Conservation (phyloP, 2,329 filamentous ascomycete species). For the Alternaria incomplexa region DNA sequence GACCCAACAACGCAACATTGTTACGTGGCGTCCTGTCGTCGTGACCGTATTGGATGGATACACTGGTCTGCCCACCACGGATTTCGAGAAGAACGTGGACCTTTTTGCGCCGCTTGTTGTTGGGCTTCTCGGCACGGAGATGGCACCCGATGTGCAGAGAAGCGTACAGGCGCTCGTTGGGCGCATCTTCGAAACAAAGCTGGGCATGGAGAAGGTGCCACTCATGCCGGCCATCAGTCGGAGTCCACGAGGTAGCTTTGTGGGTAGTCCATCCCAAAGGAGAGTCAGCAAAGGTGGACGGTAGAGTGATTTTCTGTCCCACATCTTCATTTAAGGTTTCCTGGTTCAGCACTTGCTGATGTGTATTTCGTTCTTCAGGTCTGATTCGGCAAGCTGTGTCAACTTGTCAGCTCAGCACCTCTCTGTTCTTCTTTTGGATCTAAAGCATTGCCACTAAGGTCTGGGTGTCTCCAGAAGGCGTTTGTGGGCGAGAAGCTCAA, state of each 20-base stretch:
- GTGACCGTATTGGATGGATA: constrained; percentile 96
- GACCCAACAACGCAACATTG: constrained; percentile 94
- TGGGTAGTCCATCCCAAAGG: constrained; percentile 25
- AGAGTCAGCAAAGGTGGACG: constrained; percentile 15
- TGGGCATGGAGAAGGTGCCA: constrained; percentile 27
- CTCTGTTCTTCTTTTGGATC: neutral
- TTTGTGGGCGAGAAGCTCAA: neutral
- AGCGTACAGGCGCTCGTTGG: constrained; percentile 79
- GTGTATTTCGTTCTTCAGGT: neutral
- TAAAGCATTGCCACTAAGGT: neutral
- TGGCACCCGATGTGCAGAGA: constrained; percentile 77
- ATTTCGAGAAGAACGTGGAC: constrained; percentile 79
- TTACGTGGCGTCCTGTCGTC: constrained; percentile 96
- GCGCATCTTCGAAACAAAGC: constrained; percentile 73
- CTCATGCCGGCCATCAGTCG: constrained; percentile 31
- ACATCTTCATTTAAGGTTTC: neutral
- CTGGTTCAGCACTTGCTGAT: neutral
- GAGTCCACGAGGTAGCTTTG: constrained; percentile 32
- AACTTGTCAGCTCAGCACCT: neutral
- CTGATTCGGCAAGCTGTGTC: neutral
- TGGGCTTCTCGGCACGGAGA: constrained; percentile 80
- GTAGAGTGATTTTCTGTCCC: neutral
- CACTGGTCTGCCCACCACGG: constrained; percentile 77
- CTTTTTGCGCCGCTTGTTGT: constrained; percentile 88
- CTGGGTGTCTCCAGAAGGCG: neutral